Evolutionary conservation across 1,139 yeast species (phyloP), one percentile per base, ranked within the genome.

Genomic region (Taiozyma sp.): DNA sequence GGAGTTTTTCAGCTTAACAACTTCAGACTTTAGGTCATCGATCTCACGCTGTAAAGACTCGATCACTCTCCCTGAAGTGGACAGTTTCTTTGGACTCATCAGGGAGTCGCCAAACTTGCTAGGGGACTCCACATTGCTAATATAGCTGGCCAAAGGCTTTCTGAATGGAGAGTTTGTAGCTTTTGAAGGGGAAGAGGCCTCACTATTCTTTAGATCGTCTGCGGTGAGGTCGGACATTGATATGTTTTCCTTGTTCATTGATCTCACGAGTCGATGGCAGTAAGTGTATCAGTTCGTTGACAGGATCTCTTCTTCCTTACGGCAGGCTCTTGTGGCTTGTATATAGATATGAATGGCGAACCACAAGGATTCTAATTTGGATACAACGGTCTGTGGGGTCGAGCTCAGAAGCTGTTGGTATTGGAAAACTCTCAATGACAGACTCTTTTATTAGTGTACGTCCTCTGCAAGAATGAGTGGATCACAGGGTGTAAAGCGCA

Each of bases 31-130:
- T 56, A 84, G 69, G n/a, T 62, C 63, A 58, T 83, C 87, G 38
- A 82, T 79, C 56, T 79, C 78, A 5, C 73, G 67, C 56, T 82
- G 87, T 44, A 83, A 70, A 16, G 78, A 68, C 58, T 81, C 87
- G 52, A 83, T 83, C 38, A 82, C 87, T 59, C 69, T 73, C 8
- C 83, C 73, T 4, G 81, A 64, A 4, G 64, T 48, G 10, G 29
- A 22, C 7, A 40, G 36, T 27, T 23, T 46, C 22, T 27, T 32
- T n/a, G 48, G 48, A 40, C 45, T 46, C 4, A 8, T 13, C 13
- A 19, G 8, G 13, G 28, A 14, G 8, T 45, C 47, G 10, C 34
- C 27, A 16, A 19, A 13, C 4, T 39, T 45, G 6, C 16, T 13
- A 8, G 49, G 46, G 3, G 49, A 47, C 4, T 47, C 49, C 6